Evolutionary conservation across 2,329 filamentous ascomycete genomes (phyloP), one percentile per base, ranked within the genome.

Genomic region (Pezicula carpinea): DNA sequence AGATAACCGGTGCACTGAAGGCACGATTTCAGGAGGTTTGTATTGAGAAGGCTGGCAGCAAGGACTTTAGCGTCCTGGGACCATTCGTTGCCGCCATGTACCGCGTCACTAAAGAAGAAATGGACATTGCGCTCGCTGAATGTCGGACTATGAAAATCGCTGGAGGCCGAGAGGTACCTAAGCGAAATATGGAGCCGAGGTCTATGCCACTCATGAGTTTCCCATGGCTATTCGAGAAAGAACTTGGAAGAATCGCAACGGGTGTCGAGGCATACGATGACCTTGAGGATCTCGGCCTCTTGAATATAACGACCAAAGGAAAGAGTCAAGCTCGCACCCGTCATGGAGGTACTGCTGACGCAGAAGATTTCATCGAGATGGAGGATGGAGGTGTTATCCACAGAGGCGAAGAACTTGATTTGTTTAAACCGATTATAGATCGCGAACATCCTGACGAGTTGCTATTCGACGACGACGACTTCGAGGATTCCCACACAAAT

Each of bases 41-140:
- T 59, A 77, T 80, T 44, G 72, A 82, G 26, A 76, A 77, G 48
- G 83, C 83, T 1, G 86, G 83, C 1, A 75, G 79, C 49, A 68
- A 72, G 8, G 75, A 82, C 1, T 76, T 80, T 35, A 66, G 76
- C 1, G 66, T 72, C 7, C 64, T 96, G 1, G 82, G 79, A 3
- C 83, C 79, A 0, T 87, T 96, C 58, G 81, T 91, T 6, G 84
- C 87, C 1, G 91, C 90, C 39, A 93, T 96, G 82, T 99, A 99
- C 66, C 80, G 74, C 17, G 79, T 95, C 21, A 96, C 92, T 0
- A 80, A 83, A 32, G 73, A 84, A 44, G 83, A 95, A 60, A 75
- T 87, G 26, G 72, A 74, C 14, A 68, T 74, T 22, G 83, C 83
- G 0, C 64, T 85, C 4, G 65, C 70, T 17, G 76, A 82, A 55